Conservation (phyloP, 441 rosid genomes). For the Melastoma candidum region DNA sequence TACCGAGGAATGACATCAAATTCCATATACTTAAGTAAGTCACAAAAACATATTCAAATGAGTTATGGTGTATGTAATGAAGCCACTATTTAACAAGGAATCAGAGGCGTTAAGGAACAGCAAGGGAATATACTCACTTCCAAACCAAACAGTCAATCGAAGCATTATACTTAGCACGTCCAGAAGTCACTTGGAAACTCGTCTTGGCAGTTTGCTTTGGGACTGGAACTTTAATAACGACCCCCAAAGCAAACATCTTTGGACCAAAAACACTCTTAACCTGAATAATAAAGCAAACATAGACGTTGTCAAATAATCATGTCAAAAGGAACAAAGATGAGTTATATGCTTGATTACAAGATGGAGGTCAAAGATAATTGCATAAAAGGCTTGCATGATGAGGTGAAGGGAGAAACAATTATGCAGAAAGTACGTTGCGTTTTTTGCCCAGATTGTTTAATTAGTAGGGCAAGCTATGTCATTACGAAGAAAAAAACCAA, state of each 20-base stretch:
- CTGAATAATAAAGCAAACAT: slow-evolving; percentile 33
- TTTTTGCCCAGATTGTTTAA: too few relatives aligned
- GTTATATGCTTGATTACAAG: too few relatives aligned
- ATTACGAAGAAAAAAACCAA: too few relatives aligned
- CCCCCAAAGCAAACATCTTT: slow-evolving; percentile 99
- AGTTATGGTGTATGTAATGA: not conserved
- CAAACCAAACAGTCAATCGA: slow-evolving; percentile 93
- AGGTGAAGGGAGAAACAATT: too few relatives aligned
- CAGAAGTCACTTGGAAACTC: slow-evolving; percentile 92
- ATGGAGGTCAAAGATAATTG: too few relatives aligned
- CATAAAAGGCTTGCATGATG: too few relatives aligned
- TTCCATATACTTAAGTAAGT: too few relatives aligned
- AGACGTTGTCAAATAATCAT: too few relatives aligned
- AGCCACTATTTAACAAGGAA: not conserved
- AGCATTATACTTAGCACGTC: slow-evolving; percentile 96
- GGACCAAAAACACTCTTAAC: slow-evolving; percentile 98
- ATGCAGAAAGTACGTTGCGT: too few relatives aligned
- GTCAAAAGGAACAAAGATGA: too few relatives aligned
- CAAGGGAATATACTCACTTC: slow-evolving; percentile 53
- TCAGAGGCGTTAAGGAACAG: not conserved
- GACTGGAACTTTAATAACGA: slow-evolving; percentile 90
- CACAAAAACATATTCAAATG: not conserved
- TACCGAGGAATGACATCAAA: too few relatives aligned
- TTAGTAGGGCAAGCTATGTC: too few relatives aligned
- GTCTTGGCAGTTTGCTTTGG: slow-evolving; percentile 99